Percentiles rank a stretch among this genome's conserved stretches.
These are phyloP conservation scores for Colletotrichum sp. DNA, from an alignment of 2,329 filamentous ascomycete species.

Conservation along the genomic window DNA sequence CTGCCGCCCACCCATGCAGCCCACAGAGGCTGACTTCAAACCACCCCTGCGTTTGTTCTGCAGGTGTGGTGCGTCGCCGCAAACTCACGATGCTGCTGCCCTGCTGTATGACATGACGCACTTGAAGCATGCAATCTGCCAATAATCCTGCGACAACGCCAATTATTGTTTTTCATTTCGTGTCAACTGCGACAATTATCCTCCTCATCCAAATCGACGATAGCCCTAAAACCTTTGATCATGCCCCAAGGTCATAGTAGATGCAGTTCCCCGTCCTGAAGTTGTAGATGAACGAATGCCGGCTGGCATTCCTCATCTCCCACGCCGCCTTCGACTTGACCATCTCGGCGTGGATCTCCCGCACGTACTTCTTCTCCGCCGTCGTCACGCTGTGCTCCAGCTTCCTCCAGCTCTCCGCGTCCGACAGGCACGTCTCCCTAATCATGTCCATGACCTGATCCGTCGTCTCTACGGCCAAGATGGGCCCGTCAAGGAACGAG, in stretches of 20 bases:
- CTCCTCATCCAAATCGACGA: not conserved
- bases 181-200: not conserved
- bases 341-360: slow-evolving; percentile 82
- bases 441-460: slow-evolving; percentile 83
- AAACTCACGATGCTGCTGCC: not conserved
- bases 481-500: slow-evolving; percentile 76
- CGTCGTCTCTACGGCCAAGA: slow-evolving; percentile 86
- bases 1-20: not conserved
- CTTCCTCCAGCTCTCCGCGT: slow-evolving; percentile 82
- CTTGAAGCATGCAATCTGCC: not conserved
- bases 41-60: slow-evolving; percentile 3
- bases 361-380: slow-evolving; percentile 80
- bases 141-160: not conserved
- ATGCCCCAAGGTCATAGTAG: slow-evolving; percentile 78
- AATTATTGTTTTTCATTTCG: not conserved
- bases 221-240: not conserved
- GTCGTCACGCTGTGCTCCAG: slow-evolving; percentile 80
- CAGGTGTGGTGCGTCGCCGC: not conserved
- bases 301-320: slow-evolving; percentile 57
- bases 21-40: not conserved
- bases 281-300: slow-evolving; percentile 89
- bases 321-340: slow-evolving; percentile 65
- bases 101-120: not conserved
- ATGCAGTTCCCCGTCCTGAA: slow-evolving; percentile 85
- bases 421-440: slow-evolving; percentile 74